Conservation (phyloP, 352 stramenopile species). For the Globisporangium cylindrosporum region DNA sequence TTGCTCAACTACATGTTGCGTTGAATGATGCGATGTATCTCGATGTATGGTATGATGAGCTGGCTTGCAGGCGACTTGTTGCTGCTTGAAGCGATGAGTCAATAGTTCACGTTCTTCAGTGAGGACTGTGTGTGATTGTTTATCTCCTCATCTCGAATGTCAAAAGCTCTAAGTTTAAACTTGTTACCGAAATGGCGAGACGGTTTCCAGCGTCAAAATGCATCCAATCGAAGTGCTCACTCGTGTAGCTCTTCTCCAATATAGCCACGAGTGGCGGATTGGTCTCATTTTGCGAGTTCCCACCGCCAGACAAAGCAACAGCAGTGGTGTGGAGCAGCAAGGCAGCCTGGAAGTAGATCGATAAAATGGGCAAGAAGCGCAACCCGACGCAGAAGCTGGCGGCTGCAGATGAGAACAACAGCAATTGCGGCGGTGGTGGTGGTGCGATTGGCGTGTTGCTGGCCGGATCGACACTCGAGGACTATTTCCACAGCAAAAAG, state of each 20-base stretch:
- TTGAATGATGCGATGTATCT: no score
- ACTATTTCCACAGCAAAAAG: slow-evolving; percentile 42
- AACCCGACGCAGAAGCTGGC: slow-evolving; percentile 20
- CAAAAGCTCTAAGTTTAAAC: slow-evolving; percentile 2
- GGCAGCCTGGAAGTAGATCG: not conserved
- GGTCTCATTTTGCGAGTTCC: not conserved
- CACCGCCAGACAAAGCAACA: not conserved
- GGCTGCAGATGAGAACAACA: slow-evolving; percentile 23
- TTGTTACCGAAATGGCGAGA: not conserved
- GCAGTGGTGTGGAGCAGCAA: not conserved
- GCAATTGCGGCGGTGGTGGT: not conserved
- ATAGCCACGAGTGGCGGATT: not conserved
- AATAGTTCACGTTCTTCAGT: no score
- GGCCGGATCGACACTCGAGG: slow-evolving; percentile 31
- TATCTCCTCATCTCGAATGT: not conserved
- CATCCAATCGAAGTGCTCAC: not conserved
- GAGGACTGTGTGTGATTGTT: not conserved
- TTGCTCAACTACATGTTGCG: no score
- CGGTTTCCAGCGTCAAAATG: not conserved
- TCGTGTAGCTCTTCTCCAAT: not conserved
- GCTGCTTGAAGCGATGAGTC: no score
- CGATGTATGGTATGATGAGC: no score
- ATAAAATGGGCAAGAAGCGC: slow-evolving; percentile 26
- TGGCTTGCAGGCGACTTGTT: not conserved
- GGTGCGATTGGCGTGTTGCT: not conserved